These are phyloP conservation scores for Sodiomyces alkalinus DNA, from an alignment of 2,329 filamentous ascomycete genomes.

Conservation along the genomic window DNA sequence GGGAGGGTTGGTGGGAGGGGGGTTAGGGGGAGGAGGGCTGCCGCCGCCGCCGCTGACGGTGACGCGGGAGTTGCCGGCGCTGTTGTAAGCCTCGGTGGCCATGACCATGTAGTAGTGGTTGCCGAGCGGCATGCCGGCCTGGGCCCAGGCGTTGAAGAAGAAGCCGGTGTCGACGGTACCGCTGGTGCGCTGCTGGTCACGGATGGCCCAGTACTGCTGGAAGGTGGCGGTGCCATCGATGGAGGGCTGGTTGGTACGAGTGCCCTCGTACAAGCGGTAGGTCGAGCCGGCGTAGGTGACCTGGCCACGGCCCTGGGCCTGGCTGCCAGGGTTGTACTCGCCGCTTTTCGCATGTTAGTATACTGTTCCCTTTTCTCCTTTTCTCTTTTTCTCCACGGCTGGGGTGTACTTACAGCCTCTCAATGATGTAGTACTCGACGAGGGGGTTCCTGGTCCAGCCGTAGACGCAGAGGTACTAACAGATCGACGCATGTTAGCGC, in stretches of 20 bases:
- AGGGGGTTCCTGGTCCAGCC: slow-evolving; percentile 21
- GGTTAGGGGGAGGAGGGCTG: slow-evolving; percentile 2
- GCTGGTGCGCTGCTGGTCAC: slow-evolving; percentile 30
- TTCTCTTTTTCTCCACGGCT: not conserved
- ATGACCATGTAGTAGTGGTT: slow-evolving; percentile 37
- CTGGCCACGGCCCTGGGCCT: slow-evolving; percentile 26
- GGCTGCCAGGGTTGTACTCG: slow-evolving; percentile 6
- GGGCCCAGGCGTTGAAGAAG: slow-evolving; percentile 39
- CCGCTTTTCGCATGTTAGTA: too few species aligned
- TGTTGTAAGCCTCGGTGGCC: slow-evolving; percentile 32
- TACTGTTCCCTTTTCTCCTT: not conserved
- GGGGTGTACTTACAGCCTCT: not conserved
- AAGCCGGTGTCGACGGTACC: slow-evolving; percentile 35
- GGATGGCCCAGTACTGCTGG: slow-evolving; percentile 34
- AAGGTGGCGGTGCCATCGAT: slow-evolving; percentile 41
- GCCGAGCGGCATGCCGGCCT: slow-evolving; percentile 30
- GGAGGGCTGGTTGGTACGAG: slow-evolving; percentile 32
- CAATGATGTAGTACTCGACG: slow-evolving; percentile 16
- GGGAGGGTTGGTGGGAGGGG: slow-evolving; percentile 2
- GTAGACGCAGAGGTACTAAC: slow-evolving; percentile 19
- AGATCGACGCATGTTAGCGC: not conserved
- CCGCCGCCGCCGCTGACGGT: slow-evolving; percentile 5
- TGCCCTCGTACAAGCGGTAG: slow-evolving; percentile 35
- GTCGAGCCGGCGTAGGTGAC: slow-evolving; percentile 35
- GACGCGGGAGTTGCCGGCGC: slow-evolving; percentile 13